These are phyloP conservation scores for Phytophthora sp. DNA, from an alignment of 352 stramenopile genomes.

Conservation along the genomic window DNA sequence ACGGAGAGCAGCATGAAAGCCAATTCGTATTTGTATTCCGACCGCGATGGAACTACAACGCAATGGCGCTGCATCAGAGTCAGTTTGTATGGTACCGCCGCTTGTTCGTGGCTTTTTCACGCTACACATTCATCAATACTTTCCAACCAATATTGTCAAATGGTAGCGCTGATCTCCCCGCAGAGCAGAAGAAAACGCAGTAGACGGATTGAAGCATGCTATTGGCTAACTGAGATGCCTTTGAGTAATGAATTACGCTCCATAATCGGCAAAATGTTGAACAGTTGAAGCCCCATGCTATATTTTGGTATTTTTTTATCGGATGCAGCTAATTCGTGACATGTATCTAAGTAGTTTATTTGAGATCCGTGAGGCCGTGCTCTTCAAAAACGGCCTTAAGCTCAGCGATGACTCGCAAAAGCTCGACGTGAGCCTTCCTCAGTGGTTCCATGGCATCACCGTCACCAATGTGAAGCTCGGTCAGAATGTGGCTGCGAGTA, in stretches of 20 bases:
- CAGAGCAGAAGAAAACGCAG: conserved; percentile 41
- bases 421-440: conserved; percentile 48
- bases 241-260: too few species aligned
- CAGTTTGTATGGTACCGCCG: conserved; percentile 98
- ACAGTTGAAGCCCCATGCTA: too few species aligned
- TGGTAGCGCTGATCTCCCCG: conserved; percentile 27
- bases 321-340: conserved; percentile 28
- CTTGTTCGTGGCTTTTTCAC: conserved; percentile 95
- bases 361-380: conserved; percentile 76
- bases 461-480: conserved; percentile 48
- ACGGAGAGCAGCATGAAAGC: conserved; percentile 19
- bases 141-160: conserved; percentile 56
- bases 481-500: conserved; percentile 60
- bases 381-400: conserved; percentile 61
- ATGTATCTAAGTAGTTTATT: conserved; percentile 57
- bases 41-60: conserved; percentile 85
- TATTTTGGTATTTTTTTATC: too few species aligned
- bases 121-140: conserved; percentile 95
- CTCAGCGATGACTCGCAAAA: conserved; percentile 59
- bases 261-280: too few species aligned
- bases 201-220: too few species aligned
- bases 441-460: conserved; percentile 51
- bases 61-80: conserved; percentile 92
- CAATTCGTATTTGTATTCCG: conserved; percentile 67
- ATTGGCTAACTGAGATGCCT: too few species aligned